A percentile compares a stretch with the other conserved stretches of the same genome.
phyloP scores from a whole-genome alignment of 176 grass and related monocot species.

The barley (Hordeum vulgare) region MorexV3_pseudomolecules_assembly NC_058523.1:362305511-362306010 shows the following conservation, averaged over 20 bases:
- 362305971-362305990: no score
- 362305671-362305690: neutral
- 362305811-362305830: neutral
- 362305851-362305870: neutral
- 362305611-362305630: no score
- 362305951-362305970: no score
- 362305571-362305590: no score
- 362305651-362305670: no score
- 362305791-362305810: slow-evolving; percentile 2
- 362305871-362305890: neutral
- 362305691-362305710: no score
- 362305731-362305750: neutral
- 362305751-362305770: slow-evolving; percentile 17
- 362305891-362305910: neutral
- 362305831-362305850: neutral
- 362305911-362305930: neutral
- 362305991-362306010: no score
- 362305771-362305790: slow-evolving; percentile 9
- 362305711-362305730: neutral
- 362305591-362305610: no score
- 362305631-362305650: no score
- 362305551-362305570: no score
- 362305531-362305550: no score
- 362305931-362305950: neutral
- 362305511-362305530: no score